Evolutionary conservation across 257 asterid species (phyloP).

Genomic region (Plantago elongata): DNA sequence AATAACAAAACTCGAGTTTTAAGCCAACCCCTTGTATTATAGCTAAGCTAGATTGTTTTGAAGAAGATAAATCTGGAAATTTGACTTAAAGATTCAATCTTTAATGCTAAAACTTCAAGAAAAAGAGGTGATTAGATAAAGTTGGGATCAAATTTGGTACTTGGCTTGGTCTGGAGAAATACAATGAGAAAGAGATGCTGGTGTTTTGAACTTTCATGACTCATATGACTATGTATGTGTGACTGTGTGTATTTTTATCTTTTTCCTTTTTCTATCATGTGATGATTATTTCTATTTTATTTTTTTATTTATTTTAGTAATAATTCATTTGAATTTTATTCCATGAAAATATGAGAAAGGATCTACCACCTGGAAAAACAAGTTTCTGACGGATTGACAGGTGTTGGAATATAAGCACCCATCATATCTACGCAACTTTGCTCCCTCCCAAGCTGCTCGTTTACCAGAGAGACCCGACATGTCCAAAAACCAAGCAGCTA

Average conservation of each 20-base stretch:
- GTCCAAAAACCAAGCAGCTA: too few relatives aligned
- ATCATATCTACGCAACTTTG: neutral
- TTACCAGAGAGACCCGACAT: too few relatives aligned
- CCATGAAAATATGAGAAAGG: neutral
- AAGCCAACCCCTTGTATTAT: slow-evolving; percentile 25
- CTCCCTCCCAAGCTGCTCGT: too few relatives aligned
- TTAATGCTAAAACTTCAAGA: slow-evolving; percentile 19
- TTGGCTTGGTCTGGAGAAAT: slow-evolving; percentile 5
- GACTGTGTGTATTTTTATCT: neutral
- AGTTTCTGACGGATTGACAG: neutral
- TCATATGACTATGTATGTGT: neutral
- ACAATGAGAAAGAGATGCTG: neutral
- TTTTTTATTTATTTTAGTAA: neutral
- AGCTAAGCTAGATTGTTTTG: neutral
- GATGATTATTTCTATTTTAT: neutral
- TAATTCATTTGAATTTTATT: neutral
- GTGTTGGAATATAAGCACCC: neutral
- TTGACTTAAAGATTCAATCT: slow-evolving; percentile 9
- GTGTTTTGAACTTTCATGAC: neutral
- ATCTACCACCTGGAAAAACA: neutral
- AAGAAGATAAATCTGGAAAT: slow-evolving; percentile 17
- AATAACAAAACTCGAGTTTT: slow-evolving; percentile 35
- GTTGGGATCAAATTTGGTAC: slow-evolving; percentile 21
- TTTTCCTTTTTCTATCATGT: neutral
- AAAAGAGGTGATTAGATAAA: slow-evolving; percentile 1